Evolutionary conservation across 768 basidiomycete genomes (phyloP).

Genomic region (Suillus luteus): DNA sequence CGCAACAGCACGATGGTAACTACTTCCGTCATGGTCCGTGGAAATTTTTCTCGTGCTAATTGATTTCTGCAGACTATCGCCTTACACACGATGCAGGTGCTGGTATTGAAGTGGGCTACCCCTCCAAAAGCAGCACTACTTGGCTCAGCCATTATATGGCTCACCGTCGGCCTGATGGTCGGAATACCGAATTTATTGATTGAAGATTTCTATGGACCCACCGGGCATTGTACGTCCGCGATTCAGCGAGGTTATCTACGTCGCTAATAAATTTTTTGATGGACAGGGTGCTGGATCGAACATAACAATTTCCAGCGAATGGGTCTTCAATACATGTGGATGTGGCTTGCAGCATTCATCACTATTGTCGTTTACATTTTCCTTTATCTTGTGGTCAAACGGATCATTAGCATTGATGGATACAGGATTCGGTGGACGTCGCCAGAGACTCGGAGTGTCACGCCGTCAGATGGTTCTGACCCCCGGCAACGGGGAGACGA

Average conservation of each 20-base stretch:
- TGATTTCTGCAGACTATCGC: slow-evolving; percentile 35
- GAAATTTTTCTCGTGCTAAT: neutral
- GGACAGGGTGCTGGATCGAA: slow-evolving; percentile 56
- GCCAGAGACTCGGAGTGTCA: slow-evolving; percentile 13
- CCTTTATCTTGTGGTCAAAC: slow-evolving; percentile 45
- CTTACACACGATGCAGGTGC: slow-evolving; percentile 40
- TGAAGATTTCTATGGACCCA: slow-evolving; percentile 42
- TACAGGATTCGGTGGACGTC: slow-evolving; percentile 23
- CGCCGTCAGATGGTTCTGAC: neutral
- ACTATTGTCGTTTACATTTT: slow-evolving; percentile 47
- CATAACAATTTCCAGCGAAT: slow-evolving; percentile 40
- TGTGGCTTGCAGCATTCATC: slow-evolving; percentile 47
- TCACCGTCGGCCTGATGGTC: slow-evolving; percentile 41
- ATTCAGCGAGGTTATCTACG: neutral
- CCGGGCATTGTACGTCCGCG: slow-evolving; percentile 39
- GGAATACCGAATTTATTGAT: slow-evolving; percentile 39
- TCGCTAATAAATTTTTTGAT: neutral
- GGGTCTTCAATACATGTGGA: slow-evolving; percentile 53
- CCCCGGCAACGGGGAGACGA: slow-evolving; percentile 11
- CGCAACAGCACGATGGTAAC: slow-evolving; percentile 22
- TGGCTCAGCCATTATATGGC: slow-evolving; percentile 41
- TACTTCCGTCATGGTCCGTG: neutral
- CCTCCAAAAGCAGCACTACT: slow-evolving; percentile 35
- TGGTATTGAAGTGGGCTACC: slow-evolving; percentile 37
- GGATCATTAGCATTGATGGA: slow-evolving; percentile 38